These are phyloP conservation scores for Fusarium caatingaense DNA, from an alignment of 2,329 filamentous ascomycete genomes.

Conservation along the genomic window DNA sequence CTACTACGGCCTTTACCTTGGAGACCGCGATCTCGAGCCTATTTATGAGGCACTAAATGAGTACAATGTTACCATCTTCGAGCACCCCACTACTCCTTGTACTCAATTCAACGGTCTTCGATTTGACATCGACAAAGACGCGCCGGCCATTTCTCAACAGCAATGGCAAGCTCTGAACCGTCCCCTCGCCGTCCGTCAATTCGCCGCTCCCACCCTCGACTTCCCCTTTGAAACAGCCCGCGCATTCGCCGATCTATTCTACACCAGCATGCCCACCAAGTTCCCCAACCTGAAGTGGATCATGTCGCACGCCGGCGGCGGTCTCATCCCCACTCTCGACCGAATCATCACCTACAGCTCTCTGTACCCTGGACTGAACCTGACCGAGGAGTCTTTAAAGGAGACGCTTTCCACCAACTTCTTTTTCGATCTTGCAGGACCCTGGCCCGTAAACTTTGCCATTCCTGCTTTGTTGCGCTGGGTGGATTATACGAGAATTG, in stretches of 20 bases:
- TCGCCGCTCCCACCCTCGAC: conserved; percentile 11
- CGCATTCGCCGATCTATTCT: conserved; percentile 37
- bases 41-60: conserved; percentile 3
- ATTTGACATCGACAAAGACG: not conserved
- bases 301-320: conserved; percentile 44
- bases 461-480: conserved; percentile 18
- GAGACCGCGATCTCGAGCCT: conserved; percentile 10
- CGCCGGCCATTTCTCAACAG: conserved; percentile 1
- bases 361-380: conserved; percentile 11
- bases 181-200: conserved; percentile 13
- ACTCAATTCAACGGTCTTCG: conserved; percentile 13
- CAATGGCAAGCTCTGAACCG: conserved; percentile 24
- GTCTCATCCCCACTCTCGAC: conserved; percentile 41
- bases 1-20: conserved; percentile 19
- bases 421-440: conserved; percentile 19
- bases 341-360: conserved; percentile 24
- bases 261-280: conserved; percentile 34
- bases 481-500: conserved; percentile 15
- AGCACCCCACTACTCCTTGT: conserved; percentile 21
- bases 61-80: conserved; percentile 20
- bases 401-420: not conserved
- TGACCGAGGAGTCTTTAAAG: conserved; percentile 20
- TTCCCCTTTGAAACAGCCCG: conserved; percentile 31
- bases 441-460: conserved; percentile 15
- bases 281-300: conserved; percentile 44